A percentile compares a stretch with the other conserved stretches of the same genome.
phyloP scores from a whole-genome alignment of 2,329 filamentous ascomycete species.

The Microcyclosporella mali region DNA sequence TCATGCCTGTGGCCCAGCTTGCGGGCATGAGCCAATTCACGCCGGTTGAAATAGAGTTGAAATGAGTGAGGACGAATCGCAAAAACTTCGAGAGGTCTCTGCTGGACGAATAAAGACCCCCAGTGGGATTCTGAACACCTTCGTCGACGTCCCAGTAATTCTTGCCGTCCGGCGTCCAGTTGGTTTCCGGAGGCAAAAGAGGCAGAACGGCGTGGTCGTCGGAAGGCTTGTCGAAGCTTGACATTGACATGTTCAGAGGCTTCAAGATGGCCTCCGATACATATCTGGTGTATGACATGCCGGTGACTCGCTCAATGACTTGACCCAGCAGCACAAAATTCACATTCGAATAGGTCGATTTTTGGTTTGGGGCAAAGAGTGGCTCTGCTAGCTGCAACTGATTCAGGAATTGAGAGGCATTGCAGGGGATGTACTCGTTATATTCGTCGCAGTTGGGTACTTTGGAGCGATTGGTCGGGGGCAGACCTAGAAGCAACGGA shows the following conservation, averaged over 20 bases:
- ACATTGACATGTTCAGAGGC: conserved; percentile 34
- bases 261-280: conserved; percentile 37
- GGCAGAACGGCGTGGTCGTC: conserved; percentile 37
- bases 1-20: conserved; percentile 32
- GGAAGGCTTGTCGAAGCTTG: conserved; percentile 29
- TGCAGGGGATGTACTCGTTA: conserved; percentile 29
- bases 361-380: conserved; percentile 38
- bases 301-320: conserved; percentile 35
- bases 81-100: conserved; percentile 40
- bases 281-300: conserved; percentile 33
- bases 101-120: conserved; percentile 40
- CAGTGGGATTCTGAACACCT: conserved; percentile 40
- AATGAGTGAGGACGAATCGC: conserved; percentile 37
- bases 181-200: conserved; percentile 4
- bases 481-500: conserved; percentile 29
- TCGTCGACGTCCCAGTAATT: conserved; percentile 39
- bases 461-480: conserved; percentile 28
- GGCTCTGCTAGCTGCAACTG: conserved; percentile 29
- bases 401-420: conserved; percentile 29
- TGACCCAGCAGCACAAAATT: conserved; percentile 39
- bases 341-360: conserved; percentile 39
- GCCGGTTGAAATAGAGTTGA: conserved; percentile 37
- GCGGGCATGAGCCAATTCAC: conserved; percentile 42
- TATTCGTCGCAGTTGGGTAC: conserved; percentile 34
- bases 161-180: conserved; percentile 10